Base-by-base conservation (phyloP, 1,139 yeast species). In the Meyerozyma carpophila region DNA sequence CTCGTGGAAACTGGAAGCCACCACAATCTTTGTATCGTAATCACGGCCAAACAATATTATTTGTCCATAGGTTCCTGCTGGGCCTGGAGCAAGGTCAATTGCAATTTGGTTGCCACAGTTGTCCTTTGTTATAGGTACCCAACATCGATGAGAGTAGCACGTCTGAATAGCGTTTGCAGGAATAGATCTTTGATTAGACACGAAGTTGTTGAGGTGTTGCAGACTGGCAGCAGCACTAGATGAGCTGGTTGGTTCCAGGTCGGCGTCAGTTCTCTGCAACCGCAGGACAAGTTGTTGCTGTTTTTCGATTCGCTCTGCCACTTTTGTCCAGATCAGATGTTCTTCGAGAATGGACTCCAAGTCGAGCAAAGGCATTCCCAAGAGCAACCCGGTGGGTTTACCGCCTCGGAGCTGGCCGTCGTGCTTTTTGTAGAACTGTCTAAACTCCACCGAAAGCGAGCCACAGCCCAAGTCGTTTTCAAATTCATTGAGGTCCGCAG, bases 401-500 rank as follows among this genome's bases (percentile, higher is more conserved):
- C 91, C 91, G 41, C 88, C 85, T 39, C 81, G 66, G 50, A 84
- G 82, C 65, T 87, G 95, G 47, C 95, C 95, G 59, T 87, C 95
- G 59, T 86, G 93, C 47, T 81, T 70, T 60, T 79, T 79, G 61
- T 77, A 82, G 46, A 85, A 81, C 57, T 84, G 93, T 54, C 93
- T 79, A 42, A 87, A 84, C 52, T 85, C 94, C 4, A 75, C 66
- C 2, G 95, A 95, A 43, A 87, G 70, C 26, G 79, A 68, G 1
- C 77, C 76, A 51, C 82, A 69, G 42, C 78, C 84, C 54, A 84
- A 68, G 58, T 86, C 94, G 48, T 76, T 76, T 58, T 86, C 94
- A 51, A 87, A 74, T 53, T 84, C 93, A 61, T 83, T 82, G 57
- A 87, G 72, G 60, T 87, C 95, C 28, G 86, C 84, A 21, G 78